Evolutionary conservation across 257 asterid species (phyloP), one percentile per base, ranked within the genome.

Genomic region (Anisodus acutangulus): DNA sequence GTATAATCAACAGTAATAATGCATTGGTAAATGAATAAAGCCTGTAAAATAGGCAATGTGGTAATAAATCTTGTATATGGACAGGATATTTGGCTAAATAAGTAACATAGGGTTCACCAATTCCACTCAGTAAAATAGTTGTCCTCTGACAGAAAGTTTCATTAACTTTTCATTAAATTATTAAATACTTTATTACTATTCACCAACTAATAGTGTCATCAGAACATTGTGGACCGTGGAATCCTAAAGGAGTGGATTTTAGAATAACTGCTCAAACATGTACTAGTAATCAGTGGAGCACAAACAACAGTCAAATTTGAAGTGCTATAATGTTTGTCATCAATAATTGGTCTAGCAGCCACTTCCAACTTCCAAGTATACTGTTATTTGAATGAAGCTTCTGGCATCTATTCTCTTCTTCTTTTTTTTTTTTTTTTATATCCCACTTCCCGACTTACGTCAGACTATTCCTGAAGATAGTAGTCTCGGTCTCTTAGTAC

Each of bases 51-150:
- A 82, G 87, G 17, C 19, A 74, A 4, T 76, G 31, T 82, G 79
- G 13, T 13, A 54, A 35, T 54, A 8, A 35, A 68, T 57, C 15
- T 53, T 80, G 87, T 85, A 85, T 43, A 0, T 8, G 67, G 89
- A 71, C 89, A 5, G 80, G 69, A 86, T 78, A 70, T 70, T 54
- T 51, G 41, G 63, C 35, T n/a, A 35, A 67, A 86, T 39, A 59
- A 68, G 37, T 45, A 68, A 19, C 63, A 62, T 26, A 70, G 60
- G 66, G 82, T 69, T 76, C 83, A 26, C 12, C 26, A 11, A 17
- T 60, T 45, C 85, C 78, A 26, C 47, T 13, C 17, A 69, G 16
- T 37, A 12, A 41, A 79, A 74, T 54, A 62, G 43, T 3, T 41
- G 45, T 41, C 83, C 39, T 41, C 74, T 59, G 72, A 49, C 84